These are phyloP conservation scores for Chalciporus chontae DNA, from an alignment of 768 basidiomycete genomes.

Conservation along the genomic window DNA sequence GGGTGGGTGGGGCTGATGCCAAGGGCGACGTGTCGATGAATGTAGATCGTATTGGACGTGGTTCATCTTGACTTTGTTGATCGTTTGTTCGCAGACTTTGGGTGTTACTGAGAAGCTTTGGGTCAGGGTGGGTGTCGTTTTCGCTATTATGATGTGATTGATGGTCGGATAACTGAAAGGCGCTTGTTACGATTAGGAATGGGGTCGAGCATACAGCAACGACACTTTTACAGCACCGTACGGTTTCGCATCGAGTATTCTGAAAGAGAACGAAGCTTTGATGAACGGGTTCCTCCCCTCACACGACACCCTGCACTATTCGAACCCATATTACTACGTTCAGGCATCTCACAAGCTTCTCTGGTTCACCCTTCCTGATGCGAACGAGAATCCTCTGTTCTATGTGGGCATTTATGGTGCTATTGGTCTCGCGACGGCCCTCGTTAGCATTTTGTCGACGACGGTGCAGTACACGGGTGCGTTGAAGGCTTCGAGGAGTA, in stretches of 20 bases:
- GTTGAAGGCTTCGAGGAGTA: slow-evolving; percentile 32
- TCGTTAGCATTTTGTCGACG: slow-evolving; percentile 44
- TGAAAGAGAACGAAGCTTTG: slow-evolving; percentile 29
- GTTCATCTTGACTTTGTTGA: slow-evolving; percentile 18
- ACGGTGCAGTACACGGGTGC: slow-evolving; percentile 58
- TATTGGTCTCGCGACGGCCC: slow-evolving; percentile 50
- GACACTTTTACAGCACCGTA: slow-evolving; percentile 6
- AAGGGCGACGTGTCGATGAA: no score
- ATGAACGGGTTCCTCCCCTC: slow-evolving; percentile 24
- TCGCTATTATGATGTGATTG: neutral
- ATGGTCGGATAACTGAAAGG: neutral
- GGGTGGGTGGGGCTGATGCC: neutral
- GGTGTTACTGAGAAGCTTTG: slow-evolving; percentile 31
- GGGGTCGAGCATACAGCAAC: slow-evolving; percentile 25
- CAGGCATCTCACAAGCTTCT: slow-evolving; percentile 4
- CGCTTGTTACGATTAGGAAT: slow-evolving; percentile 16
- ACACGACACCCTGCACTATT: slow-evolving; percentile 14
- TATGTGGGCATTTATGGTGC: slow-evolving; percentile 66
- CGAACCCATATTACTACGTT: slow-evolving; percentile 17
- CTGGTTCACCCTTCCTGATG: slow-evolving; percentile 40
- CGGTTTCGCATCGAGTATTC: slow-evolving; percentile 16
- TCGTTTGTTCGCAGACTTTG: slow-evolving; percentile 22
- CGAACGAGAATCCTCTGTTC: slow-evolving; percentile 61
- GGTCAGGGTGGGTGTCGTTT: slow-evolving; percentile 20
- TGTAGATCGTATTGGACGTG: slow-evolving; percentile 33